These are phyloP conservation scores for Lasiosphaeria ovina DNA, from an alignment of 495 filamentous ascomycete species.

Conservation along the genomic window DNA sequence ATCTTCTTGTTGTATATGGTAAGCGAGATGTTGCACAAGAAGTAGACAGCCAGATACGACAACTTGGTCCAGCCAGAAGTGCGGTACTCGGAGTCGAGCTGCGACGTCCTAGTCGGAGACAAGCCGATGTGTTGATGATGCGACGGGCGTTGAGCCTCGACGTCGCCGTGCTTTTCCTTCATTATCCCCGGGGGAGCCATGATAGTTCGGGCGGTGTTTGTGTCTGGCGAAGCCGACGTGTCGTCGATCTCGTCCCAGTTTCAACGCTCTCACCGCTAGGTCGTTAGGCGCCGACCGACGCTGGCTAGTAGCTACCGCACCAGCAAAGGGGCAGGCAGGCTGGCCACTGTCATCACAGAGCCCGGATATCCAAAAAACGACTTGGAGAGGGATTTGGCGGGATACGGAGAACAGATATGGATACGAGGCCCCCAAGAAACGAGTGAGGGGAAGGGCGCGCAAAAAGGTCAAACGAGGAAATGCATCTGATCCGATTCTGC, in stretches of 20 bases:
- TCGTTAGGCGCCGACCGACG: no score
- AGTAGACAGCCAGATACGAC: constrained; percentile 47
- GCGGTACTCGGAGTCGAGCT: constrained; percentile 25
- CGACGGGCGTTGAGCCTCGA: constrained; percentile 22
- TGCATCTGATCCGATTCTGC: no score
- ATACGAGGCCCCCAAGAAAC: no score
- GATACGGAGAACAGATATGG: no score
- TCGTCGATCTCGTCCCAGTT: not conserved
- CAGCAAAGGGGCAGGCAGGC: no score
- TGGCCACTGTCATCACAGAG: no score
- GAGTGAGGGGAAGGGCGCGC: no score
- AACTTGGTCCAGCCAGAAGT: constrained; percentile 40
- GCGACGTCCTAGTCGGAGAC: not conserved
- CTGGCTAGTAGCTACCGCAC: no score
- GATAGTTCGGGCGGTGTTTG: not conserved
- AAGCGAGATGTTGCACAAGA: constrained; percentile 51
- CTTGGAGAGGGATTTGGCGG: no score
- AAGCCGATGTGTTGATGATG: not conserved
- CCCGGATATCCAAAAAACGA: no score
- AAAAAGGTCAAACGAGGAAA: no score
- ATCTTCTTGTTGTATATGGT: constrained; percentile 57
- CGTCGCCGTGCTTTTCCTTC: constrained; percentile 21
- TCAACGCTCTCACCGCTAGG: no score
- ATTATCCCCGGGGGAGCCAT: constrained; percentile 5
- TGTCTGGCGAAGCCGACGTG: not conserved